Evolutionary conservation across 2,329 filamentous ascomycete genomes (phyloP).

Genomic region (Arthrobotrys musiformis): DNA sequence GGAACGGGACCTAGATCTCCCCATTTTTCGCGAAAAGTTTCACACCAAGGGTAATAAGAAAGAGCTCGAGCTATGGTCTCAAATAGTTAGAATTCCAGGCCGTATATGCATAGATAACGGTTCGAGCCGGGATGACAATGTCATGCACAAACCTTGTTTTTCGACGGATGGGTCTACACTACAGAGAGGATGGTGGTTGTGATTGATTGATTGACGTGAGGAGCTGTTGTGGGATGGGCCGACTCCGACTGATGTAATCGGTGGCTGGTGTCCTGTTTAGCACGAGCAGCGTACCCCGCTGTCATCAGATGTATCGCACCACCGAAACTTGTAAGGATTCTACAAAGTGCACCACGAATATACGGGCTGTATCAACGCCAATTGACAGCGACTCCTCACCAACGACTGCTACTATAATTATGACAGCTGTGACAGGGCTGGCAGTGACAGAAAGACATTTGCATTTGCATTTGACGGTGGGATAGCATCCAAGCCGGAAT

Average conservation of each 20-base stretch:
- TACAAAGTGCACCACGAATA: conserved; percentile 33
- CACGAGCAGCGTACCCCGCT: conserved; percentile 18
- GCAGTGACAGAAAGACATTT: neutral
- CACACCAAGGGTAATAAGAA: conserved; percentile 16
- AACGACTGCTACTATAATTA: conserved; percentile 16
- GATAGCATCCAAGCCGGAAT: conserved; percentile 21
- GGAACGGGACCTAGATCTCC: conserved; percentile 48
- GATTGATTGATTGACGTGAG: too few relatives aligned
- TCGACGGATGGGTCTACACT: conserved; percentile 5
- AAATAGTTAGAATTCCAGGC: conserved; percentile 8
- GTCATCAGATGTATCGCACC: conserved; percentile 29
- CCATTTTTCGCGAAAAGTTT: conserved; percentile 41
- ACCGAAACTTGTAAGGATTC: conserved; percentile 29
- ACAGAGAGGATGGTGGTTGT: conserved; percentile 19
- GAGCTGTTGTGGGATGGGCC: conserved; percentile 27
- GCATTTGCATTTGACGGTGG: neutral
- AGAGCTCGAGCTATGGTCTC: neutral
- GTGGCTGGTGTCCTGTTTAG: conserved; percentile 1
- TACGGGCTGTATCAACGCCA: conserved; percentile 18
- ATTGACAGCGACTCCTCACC: conserved; percentile 29
- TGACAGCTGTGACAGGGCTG: conserved; percentile 14
- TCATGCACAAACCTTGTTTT: conserved; percentile 50
- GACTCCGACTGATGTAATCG: conserved; percentile 54
- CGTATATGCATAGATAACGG: conserved; percentile 17
- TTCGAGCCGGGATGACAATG: conserved; percentile 1